These are phyloP conservation scores for Oxytropis ochrocephala DNA, from an alignment of 306 rosid species.

Conservation along the genomic window DNA sequence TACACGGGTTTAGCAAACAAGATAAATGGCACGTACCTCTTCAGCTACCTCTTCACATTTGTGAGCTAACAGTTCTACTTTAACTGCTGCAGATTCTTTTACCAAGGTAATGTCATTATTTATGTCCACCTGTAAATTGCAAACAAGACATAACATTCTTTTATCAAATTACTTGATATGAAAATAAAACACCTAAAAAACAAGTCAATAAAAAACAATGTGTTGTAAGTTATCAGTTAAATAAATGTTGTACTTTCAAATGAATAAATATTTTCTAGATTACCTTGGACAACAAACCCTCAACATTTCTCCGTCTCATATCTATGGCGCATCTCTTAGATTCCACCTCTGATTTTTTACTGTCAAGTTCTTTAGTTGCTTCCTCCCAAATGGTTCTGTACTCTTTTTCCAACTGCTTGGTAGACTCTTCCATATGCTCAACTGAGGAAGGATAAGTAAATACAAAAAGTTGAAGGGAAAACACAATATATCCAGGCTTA, in stretches of 20 bases:
- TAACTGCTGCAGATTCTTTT: constrained; percentile 42
- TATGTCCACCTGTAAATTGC: constrained; percentile 50
- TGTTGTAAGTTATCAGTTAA: background rate
- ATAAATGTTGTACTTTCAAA: background rate
- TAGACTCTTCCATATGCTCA: constrained; percentile 48
- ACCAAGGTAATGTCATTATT: constrained; percentile 32
- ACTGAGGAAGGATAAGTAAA: constrained; percentile 32
- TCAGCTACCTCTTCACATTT: constrained; percentile 45
- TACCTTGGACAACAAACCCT: constrained; percentile 61
- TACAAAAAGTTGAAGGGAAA: background rate
- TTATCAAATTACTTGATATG: background rate
- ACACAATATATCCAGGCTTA: background rate
- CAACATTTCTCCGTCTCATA: constrained; percentile 56
- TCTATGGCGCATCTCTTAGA: constrained; percentile 52
- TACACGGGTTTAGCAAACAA: background rate
- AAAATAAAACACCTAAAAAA: background rate
- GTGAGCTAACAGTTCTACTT: constrained; percentile 34
- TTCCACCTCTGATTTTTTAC: constrained; percentile 50
- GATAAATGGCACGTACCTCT: constrained; percentile 42
- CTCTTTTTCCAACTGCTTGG: constrained; percentile 56
- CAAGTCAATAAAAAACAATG: background rate
- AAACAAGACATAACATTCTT: constrained; percentile 15
- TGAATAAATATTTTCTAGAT: background rate
- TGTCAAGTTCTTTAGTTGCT: constrained; percentile 40
- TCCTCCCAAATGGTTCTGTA: constrained; percentile 43